phyloP scores from a whole-genome alignment of 805 yeast genomes.

The Jamesozyma jinghongensis region DNA sequence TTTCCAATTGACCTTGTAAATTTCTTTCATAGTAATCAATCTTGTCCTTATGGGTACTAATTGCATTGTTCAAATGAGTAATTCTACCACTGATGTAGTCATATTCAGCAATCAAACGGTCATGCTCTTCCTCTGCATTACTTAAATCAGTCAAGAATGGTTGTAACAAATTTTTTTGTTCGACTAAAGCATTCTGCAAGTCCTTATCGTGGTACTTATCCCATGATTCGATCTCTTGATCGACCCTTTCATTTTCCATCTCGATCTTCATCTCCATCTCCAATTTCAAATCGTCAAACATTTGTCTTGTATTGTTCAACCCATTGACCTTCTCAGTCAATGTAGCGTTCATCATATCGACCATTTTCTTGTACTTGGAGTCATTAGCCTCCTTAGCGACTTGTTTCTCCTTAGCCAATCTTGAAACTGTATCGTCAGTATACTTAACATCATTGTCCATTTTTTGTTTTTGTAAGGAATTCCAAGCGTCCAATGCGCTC shows the following conservation, averaged over 20 bases:
- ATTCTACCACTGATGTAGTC: constrained; percentile 35
- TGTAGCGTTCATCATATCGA: constrained; percentile 30
- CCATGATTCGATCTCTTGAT: constrained; percentile 18
- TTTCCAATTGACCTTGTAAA: constrained; percentile 22
- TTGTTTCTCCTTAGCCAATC: constrained; percentile 25
- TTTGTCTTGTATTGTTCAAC: constrained; percentile 35
- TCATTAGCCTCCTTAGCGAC: constrained; percentile 39
- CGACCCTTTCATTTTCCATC: constrained; percentile 13
- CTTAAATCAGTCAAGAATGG: constrained; percentile 36
- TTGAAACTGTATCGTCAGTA: constrained; percentile 35
- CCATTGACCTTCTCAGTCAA: constrained; percentile 32
- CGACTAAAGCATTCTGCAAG: constrained; percentile 23
- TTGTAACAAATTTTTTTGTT: constrained; percentile 33
- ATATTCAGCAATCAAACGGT: constrained; percentile 29
- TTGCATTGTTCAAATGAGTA: constrained; percentile 30
- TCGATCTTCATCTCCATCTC: constrained; percentile 24
- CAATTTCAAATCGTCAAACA: constrained; percentile 24
- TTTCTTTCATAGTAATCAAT: constrained; percentile 29
- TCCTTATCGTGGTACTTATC: constrained; percentile 25
- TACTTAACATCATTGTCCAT: constrained; percentile 34
- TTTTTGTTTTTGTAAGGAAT: constrained; percentile 32
- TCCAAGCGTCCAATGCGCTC: constrained; percentile 35
- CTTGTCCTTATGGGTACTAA: constrained; percentile 31
- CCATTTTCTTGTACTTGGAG: constrained; percentile 32
- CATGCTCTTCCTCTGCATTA: constrained; percentile 32